A percentile compares a stretch with the other conserved stretches of the same genome.
phyloP scores from a whole-genome alignment of 208 protist genomes.

The Leishmania major region DNA sequence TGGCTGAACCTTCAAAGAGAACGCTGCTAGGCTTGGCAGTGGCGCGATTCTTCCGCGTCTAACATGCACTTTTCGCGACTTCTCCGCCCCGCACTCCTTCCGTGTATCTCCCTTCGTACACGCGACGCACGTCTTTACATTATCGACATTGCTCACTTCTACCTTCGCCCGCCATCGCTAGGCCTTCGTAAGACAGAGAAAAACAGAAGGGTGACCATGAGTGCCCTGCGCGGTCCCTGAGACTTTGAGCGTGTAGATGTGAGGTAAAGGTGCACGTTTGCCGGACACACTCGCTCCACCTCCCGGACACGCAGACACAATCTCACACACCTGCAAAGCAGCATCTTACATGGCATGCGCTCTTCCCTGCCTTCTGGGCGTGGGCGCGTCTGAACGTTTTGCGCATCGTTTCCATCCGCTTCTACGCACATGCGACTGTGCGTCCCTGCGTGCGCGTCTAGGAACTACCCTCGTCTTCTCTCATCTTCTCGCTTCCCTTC shows the following conservation, averaged over 20 bases:
- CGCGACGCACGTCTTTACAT: not conserved
- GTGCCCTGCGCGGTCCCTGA: not conserved
- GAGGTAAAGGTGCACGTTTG: too few species aligned
- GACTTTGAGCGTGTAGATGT: not conserved
- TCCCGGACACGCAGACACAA: not conserved
- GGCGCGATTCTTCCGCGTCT: constrained; percentile 57
- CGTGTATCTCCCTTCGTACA: not conserved
- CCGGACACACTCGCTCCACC: too few species aligned
- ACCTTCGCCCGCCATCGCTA: not conserved
- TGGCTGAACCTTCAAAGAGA: constrained; percentile 56
- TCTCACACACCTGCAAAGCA: too few species aligned
- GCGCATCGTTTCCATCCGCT: too few species aligned
- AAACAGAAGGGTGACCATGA: not conserved
- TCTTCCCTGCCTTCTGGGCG: too few species aligned
- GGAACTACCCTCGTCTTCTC: not conserved
- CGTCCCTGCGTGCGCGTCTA: not conserved
- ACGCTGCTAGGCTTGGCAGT: constrained; percentile 43
- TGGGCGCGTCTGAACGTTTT: not conserved
- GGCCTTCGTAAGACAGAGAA: not conserved
- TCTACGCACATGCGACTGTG: too few species aligned
- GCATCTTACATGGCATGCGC: too few species aligned
- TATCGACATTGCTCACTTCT: not conserved
- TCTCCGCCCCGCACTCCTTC: not conserved
- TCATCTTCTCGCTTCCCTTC: too few species aligned
- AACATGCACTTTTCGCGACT: not conserved